phyloP scores from a whole-genome alignment of 352 stramenopile species.

The Globisporangium mamillatum region DNA sequence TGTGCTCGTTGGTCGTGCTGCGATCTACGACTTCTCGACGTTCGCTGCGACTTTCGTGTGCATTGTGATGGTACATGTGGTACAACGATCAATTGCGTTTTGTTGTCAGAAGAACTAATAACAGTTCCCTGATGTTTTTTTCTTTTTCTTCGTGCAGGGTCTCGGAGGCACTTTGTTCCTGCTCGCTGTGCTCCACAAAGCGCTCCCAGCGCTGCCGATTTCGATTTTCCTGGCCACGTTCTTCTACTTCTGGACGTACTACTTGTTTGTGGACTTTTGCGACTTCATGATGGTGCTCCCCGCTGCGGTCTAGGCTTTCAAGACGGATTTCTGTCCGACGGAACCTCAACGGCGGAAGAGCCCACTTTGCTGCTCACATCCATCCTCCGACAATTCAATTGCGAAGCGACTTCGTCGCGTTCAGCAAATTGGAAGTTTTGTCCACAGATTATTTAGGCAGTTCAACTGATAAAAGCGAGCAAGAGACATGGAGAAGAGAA shows the following conservation, averaged over 20 bases:
- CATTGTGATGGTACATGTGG: conserved; percentile 86
- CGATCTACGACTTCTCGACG: conserved; percentile 94
- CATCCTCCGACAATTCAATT: neutral
- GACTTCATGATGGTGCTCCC: conserved; percentile 75
- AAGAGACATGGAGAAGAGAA: neutral
- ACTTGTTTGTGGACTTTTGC: conserved; percentile 83
- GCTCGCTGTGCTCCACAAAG: conserved; percentile 91
- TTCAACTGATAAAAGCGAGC: conserved; percentile 4
- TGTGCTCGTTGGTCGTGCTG: conserved; percentile 94
- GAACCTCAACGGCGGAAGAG: neutral
- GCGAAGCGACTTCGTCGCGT: neutral
- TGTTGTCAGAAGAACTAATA: neutral
- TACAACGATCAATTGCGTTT: neutral
- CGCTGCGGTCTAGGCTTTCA: conserved; percentile 36
- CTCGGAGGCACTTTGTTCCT: conserved; percentile 95
- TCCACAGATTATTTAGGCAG: conserved; percentile 10
- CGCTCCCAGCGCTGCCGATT: conserved; percentile 95
- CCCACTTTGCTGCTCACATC: neutral
- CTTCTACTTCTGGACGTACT: conserved; percentile 83
- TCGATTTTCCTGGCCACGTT: conserved; percentile 83
- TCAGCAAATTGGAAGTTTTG: neutral
- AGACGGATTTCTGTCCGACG: too few species aligned
- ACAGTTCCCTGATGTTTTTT: conserved; percentile 3
- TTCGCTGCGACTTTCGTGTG: conserved; percentile 93
- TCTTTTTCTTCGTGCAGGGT: conserved; percentile 38